Conservation (phyloP, 2,329 filamentous ascomycete species). For the Fusarium sp. region DNA sequence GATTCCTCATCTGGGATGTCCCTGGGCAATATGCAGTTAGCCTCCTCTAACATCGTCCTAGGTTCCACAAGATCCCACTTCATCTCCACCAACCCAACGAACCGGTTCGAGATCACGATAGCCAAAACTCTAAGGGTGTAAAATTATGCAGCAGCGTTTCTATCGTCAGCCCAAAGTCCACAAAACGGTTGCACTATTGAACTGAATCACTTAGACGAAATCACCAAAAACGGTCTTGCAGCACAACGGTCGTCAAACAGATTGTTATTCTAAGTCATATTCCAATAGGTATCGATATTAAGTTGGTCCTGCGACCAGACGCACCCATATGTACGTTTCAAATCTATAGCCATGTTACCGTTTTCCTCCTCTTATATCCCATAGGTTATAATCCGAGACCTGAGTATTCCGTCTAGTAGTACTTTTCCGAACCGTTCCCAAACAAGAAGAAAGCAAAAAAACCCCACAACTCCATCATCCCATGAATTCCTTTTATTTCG, state of each 20-base stretch:
- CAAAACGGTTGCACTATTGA: slow-evolving; percentile 25
- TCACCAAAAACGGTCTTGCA: slow-evolving; percentile 5
- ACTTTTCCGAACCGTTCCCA: slow-evolving; percentile 47
- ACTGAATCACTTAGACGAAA: background rate
- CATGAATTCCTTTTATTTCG: slow-evolving; percentile 40
- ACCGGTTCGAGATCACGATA: slow-evolving; percentile 41
- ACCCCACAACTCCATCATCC: slow-evolving; percentile 41
- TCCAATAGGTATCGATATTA: slow-evolving; percentile 32
- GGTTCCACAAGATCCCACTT: slow-evolving; percentile 43
- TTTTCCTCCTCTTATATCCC: slow-evolving; percentile 41
- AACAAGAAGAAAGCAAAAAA: slow-evolving; percentile 44
- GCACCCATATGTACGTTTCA: slow-evolving; percentile 43
- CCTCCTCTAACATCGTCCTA: slow-evolving; percentile 27
- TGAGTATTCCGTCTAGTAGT: slow-evolving; percentile 46
- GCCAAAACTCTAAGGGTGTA: slow-evolving; percentile 43
- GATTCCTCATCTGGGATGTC: slow-evolving; percentile 7
- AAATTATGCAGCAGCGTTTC: slow-evolving; percentile 34
- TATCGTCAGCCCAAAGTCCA: slow-evolving; percentile 6
- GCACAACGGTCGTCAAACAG: slow-evolving; percentile 10
- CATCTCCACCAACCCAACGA: slow-evolving; percentile 43
- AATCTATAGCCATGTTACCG: slow-evolving; percentile 45
- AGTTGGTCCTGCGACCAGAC: slow-evolving; percentile 38
- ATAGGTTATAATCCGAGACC: slow-evolving; percentile 38
- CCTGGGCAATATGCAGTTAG: slow-evolving; percentile 30
- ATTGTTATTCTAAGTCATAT: slow-evolving; percentile 19